Conservation (phyloP, 139 green algal species). For the Astrephomene gubernaculifera region DNA sequence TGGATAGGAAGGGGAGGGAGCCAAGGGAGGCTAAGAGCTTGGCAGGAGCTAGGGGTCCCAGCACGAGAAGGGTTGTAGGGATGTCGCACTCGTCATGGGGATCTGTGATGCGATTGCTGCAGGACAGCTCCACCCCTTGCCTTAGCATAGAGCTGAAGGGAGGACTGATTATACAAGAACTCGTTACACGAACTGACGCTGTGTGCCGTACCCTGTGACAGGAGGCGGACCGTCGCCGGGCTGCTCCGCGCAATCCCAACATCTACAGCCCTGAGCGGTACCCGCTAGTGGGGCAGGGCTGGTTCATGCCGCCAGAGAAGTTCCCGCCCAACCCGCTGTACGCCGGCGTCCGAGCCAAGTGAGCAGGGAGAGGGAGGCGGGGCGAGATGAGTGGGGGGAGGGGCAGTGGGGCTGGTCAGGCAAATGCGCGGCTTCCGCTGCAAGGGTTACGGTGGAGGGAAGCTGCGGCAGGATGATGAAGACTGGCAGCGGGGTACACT, state of each 20-base stretch:
- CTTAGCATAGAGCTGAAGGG: too few species aligned
- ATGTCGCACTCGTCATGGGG: too few species aligned
- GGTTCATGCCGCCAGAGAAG: conserved; percentile 10
- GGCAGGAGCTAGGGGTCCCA: too few species aligned
- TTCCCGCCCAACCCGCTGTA: conserved; percentile 25
- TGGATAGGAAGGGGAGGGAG: too few species aligned
- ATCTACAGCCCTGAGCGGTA: conserved; percentile 17
- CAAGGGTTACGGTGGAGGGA: not conserved
- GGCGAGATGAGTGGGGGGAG: not conserved
- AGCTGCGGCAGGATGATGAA: not conserved
- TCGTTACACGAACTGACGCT: too few species aligned
- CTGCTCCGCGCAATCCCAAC: not conserved
- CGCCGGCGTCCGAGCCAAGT: conserved; percentile 8
- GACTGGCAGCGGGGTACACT: too few species aligned
- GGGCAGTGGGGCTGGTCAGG: not conserved
- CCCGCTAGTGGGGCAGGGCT: conserved; percentile 26
- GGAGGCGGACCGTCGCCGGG: conserved; percentile 26
- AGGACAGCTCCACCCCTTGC: too few species aligned
- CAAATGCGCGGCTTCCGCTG: not conserved
- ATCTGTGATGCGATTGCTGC: too few species aligned
- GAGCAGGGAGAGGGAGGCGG: not conserved
- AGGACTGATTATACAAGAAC: too few species aligned
- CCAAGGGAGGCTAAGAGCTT: too few species aligned
- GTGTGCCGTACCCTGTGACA: too few species aligned
- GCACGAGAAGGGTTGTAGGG: too few species aligned